phyloP scores from a whole-genome alignment of 106 monocot species.

The Allium cepa region DNA sequence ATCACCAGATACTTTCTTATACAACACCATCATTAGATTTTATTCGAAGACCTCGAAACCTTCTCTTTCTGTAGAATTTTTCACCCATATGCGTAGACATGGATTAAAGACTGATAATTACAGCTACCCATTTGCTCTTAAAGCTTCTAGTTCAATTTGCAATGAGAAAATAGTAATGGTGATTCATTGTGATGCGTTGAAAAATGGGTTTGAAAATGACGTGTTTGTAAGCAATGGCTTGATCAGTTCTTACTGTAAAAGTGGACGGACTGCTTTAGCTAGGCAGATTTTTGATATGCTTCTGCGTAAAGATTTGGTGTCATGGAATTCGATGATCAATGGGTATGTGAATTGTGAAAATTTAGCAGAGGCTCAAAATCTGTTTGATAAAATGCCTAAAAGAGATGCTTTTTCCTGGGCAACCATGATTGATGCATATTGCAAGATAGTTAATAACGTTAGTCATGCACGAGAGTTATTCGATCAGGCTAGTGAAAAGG shows the following conservation, averaged over 20 bases:
- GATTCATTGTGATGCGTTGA: constrained; percentile 33
- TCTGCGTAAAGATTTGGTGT: constrained; percentile 25
- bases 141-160: constrained; percentile 20
- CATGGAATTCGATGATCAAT: constrained; percentile 55
- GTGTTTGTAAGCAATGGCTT: constrained; percentile 27
- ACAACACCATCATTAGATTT: constrained; percentile 47
- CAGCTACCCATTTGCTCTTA: constrained; percentile 47
- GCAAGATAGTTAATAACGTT: constrained; percentile 20
- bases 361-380: constrained; percentile 22
- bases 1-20: constrained; percentile 23
- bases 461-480: constrained; percentile 29
- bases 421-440: constrained; percentile 45
- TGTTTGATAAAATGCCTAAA: constrained; percentile 54
- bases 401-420: constrained; percentile 50
- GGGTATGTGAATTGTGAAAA: constrained; percentile 22
- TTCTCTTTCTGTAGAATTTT: constrained; percentile 14
- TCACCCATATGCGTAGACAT: constrained; percentile 20
- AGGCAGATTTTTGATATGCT: constrained; percentile 32
- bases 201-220: constrained; percentile 19
- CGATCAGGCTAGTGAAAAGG: constrained; percentile 21
- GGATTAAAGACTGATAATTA: constrained; percentile 21
- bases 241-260: constrained; percentile 31
- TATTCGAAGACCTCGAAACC: constrained; percentile 20
- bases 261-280: constrained; percentile 12
- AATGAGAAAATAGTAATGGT: neutral